Evolutionary conservation across 148 eudicot species (phyloP), one percentile per base, ranked within the genome.

Genomic region (Silene conica): DNA sequence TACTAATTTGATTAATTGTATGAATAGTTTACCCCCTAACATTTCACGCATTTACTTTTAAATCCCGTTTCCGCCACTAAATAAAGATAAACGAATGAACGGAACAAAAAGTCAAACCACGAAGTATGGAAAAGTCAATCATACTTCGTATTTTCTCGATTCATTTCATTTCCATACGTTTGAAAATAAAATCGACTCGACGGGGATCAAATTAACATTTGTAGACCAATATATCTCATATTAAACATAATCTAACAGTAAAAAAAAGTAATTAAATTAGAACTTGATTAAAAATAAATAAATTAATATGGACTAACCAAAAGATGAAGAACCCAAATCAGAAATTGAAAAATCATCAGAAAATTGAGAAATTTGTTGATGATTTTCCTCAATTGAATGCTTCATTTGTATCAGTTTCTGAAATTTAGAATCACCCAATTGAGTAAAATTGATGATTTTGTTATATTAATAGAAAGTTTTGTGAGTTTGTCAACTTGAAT

Each of bases 361-460:
- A 55, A 70, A 67, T 64, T 22, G 80, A 76, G 1, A 63, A 2
- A 58, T 69, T 23, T 61, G 70, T 65, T 69, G 83, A 71, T 69
- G 83, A 71, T 34, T 45, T 63, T 82, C 80, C 54, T 70, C 86
- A 76, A 62, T 74, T 78, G 86, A 80, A 73, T 76, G 66, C 21
- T 31, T 76, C 73, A 77, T 75, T 75, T 67, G n/a, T 23, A 8
- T 23, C 58, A 38, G 38, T 56, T 73, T 69, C 23, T 81, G 81
- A 55, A 62, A 52, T 60, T 73, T 75, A 74, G 81, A 48, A 46
- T 38, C 78, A 52, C 81, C 85, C 75, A 52, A 83, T 78, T 74
- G 86, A 71, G 84, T 77, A 16, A 84, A 80, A 63, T 74, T 85
- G 14, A 21, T 20, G 26, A 59, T 59, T 75, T 85, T 66, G 80